A percentile compares a stretch with the other conserved stretches of the same genome.
These are phyloP conservation scores for Pseudogymnoascus sp. DNA, from an alignment of 2,329 filamentous ascomycete genomes.

Conservation along the genomic window DNA sequence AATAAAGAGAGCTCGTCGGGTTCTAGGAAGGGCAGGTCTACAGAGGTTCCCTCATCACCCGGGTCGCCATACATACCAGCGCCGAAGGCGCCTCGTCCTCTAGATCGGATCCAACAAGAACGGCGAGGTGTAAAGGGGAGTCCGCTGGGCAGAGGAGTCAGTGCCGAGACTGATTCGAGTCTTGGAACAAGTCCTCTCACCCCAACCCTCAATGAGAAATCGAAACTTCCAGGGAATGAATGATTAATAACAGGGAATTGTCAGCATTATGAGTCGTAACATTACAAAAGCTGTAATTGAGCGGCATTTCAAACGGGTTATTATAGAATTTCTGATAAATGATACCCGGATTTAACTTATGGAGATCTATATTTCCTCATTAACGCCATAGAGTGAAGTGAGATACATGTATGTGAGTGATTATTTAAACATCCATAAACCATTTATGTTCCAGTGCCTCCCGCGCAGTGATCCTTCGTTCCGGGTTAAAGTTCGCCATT, in stretches of 20 bases:
- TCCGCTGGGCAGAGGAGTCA: slow-evolving; percentile 22
- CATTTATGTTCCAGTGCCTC: neutral
- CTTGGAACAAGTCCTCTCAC: slow-evolving; percentile 24
- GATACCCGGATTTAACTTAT: neutral
- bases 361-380: neutral
- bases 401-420: neutral
- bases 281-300: neutral
- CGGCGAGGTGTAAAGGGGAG: slow-evolving; percentile 14
- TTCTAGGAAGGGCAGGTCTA: slow-evolving; percentile 6
- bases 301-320: neutral
- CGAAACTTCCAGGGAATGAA: neutral
- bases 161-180: slow-evolving; percentile 24
- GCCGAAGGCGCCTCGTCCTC: slow-evolving; percentile 16
- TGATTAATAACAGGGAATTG: neutral
- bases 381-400: neutral
- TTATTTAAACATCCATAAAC: neutral
- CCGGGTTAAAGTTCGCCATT: neutral
- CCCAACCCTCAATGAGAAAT: slow-evolving; percentile 12
- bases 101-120: slow-evolving; percentile 20
- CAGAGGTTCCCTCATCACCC: slow-evolving; percentile 15
- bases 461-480: neutral
- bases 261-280: too few relatives aligned
- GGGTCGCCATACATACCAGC: slow-evolving; percentile 20
- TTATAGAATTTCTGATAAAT: neutral
- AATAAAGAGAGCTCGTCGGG: slow-evolving; percentile 13